Conservation (phyloP, 2,329 filamentous ascomycete species). For the Stylonectria norvegica region DNA sequence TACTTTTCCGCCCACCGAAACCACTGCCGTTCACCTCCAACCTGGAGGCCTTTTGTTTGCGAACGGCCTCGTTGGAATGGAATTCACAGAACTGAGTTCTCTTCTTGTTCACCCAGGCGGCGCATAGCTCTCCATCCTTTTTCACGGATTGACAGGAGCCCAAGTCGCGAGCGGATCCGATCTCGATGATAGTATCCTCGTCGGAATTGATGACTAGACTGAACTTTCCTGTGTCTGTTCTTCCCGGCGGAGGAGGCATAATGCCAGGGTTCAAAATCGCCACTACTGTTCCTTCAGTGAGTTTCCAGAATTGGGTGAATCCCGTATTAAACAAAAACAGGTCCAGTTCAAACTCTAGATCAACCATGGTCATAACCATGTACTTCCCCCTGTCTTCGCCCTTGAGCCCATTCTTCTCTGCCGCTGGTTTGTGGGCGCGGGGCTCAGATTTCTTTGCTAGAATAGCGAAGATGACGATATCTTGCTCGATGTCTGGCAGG, state of each 20-base stretch:
- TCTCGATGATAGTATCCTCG: conserved; percentile 84
- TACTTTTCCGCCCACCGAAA: conserved; percentile 35
- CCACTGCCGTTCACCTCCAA: conserved; percentile 77
- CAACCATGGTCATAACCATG: conserved; percentile 85
- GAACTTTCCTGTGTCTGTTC: conserved; percentile 77
- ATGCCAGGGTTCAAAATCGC: conserved; percentile 89
- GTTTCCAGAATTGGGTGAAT: conserved; percentile 89
- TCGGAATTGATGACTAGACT: conserved; percentile 81
- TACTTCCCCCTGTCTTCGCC: conserved; percentile 71
- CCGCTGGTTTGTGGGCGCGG: conserved; percentile 51
- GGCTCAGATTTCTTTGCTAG: conserved; percentile 87
- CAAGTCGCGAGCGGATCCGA: conserved; percentile 79
- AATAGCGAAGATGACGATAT: conserved; percentile 86
- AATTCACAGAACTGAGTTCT: conserved; percentile 92
- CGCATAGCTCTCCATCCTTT: conserved; percentile 79
- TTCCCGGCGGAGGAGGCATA: conserved; percentile 77
- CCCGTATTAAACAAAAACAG: conserved; percentile 89
- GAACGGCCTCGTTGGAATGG: conserved; percentile 78
- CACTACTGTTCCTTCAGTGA: conserved; percentile 85
- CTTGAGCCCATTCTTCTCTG: conserved; percentile 42
- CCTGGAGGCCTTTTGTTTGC: conserved; percentile 61
- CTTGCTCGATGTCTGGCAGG: conserved; percentile 76
- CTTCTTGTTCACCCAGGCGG: conserved; percentile 80
- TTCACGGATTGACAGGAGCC: conserved; percentile 83
- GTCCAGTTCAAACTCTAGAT: conserved; percentile 87